These are phyloP conservation scores for Myrica gale DNA, from an alignment of 306 rosid genomes.

Conservation along the genomic window DNA sequence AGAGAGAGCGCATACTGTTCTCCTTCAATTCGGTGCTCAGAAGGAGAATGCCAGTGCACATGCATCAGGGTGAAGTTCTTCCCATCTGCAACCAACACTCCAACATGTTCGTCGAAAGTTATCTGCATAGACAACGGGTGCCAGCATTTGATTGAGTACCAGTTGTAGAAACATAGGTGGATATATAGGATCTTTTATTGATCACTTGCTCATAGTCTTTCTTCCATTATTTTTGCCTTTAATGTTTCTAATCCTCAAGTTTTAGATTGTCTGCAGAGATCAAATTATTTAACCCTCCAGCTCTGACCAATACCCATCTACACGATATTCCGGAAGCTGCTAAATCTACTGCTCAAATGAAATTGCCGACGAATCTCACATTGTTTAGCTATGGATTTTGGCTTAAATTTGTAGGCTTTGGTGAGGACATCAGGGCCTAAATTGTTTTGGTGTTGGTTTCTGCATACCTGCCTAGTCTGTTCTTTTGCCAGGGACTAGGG, in stretches of 20 bases:
- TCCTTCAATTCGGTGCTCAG: conserved; percentile 69
- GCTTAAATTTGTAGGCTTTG: too few relatives aligned
- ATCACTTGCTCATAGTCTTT: not conserved
- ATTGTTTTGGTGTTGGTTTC: too few relatives aligned
- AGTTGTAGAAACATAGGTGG: not conserved
- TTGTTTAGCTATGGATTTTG: too few relatives aligned
- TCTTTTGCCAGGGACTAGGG: too few relatives aligned
- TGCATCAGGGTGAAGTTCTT: conserved; percentile 56
- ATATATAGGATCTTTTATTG: not conserved
- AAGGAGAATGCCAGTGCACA: conserved; percentile 87
- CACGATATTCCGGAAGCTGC: not conserved
- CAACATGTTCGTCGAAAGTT: conserved; percentile 48
- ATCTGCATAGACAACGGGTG: conserved; percentile 41
- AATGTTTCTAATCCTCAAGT: not conserved
- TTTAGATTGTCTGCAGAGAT: not conserved
- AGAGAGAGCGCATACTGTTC: conserved; percentile 44
- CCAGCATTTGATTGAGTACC: not conserved
- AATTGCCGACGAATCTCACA: too few relatives aligned
- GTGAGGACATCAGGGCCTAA: too few relatives aligned
- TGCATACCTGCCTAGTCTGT: too few relatives aligned
- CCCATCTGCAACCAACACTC: conserved; percentile 50
- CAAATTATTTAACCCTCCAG: not conserved
- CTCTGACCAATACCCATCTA: not conserved
- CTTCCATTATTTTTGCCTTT: not conserved
- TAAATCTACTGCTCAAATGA: not conserved